Base-by-base conservation (phyloP, 2,329 filamentous ascomycete genomes). In the Botrytis squamosa region DNA sequence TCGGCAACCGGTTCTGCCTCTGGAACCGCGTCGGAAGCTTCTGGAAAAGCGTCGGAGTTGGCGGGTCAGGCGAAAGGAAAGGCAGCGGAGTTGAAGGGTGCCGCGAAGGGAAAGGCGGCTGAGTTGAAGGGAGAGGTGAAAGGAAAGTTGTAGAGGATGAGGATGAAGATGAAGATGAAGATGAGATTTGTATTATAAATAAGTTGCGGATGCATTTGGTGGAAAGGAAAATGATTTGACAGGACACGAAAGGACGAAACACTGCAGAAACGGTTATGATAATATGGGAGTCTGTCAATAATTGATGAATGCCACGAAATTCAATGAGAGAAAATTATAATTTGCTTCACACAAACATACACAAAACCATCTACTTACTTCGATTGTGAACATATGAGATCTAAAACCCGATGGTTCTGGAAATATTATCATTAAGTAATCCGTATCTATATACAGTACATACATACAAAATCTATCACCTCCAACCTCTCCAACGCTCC, bases 1-100 rank as follows among this genome's bases (percentile, higher is more conserved):
- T 29, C n/a, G 0, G n/a, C 52, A 7, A 8, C n/a, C 3, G n/a
- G 52, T 29, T 18, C 52, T 8, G 75, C 82, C 29, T 81, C 81
- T 25, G 83, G 82, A 22, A 81, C 85, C 78, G 83, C 81, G 1
- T 22, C 22, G 25, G 59, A 62, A 18, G 5, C n/a, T 3, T 82
- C 87, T 78, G 85, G 85, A 3, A 85, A 86, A 76, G 84, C 83
- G 1, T 81, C 76, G 12, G 81, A 85, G 75, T 77, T 82, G 4
- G 79, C 81, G 73, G 82, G 82, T 29, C 78, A 80, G 52, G 79
- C 80, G 25, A 80, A 80, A 75, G 83, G 82, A 73, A 82, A 80
- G 60, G 82, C 79, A 33, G 82, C 81, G 59, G 81, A 81, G 68
- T 81, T 82, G 2, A 82, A 86, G 77, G 85, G 85, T 1, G 78